Evolutionary conservation across 805 yeast species (phyloP), one percentile per base, ranked within the genome.

Genomic region (Nakazawaea ishiwadae): DNA sequence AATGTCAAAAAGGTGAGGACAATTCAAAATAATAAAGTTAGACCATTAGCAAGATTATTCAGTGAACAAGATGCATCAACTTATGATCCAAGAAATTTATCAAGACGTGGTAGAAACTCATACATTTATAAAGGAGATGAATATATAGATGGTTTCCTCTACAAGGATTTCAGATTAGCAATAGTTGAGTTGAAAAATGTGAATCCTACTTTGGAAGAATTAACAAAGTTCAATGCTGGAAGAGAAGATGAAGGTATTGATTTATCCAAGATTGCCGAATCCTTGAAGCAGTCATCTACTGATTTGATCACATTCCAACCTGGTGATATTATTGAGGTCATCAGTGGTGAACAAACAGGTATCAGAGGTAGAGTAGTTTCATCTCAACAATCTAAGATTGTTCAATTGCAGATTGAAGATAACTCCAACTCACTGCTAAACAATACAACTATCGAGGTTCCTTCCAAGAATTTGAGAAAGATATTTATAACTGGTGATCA

Each of bases 311-410:
- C 72, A 3, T 91, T 90, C 68, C 96, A 88, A 60, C 87, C 95
- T 5, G 97, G 96, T 51, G 99, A 93, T 60, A 77, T 85, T 51
- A 96, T 93, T 36, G 96, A 90, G 63, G 85, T 93, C 37, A 73
- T 85, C 39, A 79, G 80, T 49, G 99, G 99, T 58, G 99, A 93
- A 65, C 97, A 90, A 64, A 79, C 90, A 35, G 95, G 91, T 46
- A 77, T 95, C 46, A 73, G 75, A 40, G 99, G 97, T 63, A 73
- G 74, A 39, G 95, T 91, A 39, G 64, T 77, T 7, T 73, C 84
- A 19, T 77, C 89, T 2, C 71, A 79, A 3, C 76, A 77, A 12
- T 68, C 72, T 42, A 71, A 68, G 48, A 78, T 77, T 57, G 73
- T 76, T 10, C 65, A 75, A 28, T 69, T 77, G 15, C 55, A 65